Percentiles rank a stretch among this genome's conserved stretches.
Evolutionary conservation across 495 filamentous ascomycete species (phyloP).

Genomic region (Neurospora sp.): DNA sequence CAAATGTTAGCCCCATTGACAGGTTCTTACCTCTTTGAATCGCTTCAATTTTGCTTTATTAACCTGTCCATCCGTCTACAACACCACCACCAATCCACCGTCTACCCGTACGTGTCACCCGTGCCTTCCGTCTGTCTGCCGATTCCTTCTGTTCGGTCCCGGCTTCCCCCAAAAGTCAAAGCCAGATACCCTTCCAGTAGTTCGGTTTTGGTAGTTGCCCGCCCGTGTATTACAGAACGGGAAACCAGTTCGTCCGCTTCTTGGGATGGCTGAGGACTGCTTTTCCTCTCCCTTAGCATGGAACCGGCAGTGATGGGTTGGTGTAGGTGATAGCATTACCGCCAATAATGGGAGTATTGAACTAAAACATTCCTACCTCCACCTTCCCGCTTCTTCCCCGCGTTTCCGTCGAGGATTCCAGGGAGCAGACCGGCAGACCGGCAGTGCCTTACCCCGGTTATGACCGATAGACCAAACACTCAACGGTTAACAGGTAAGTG

Average conservation of each 20-base stretch:
- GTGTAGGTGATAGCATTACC: no score
- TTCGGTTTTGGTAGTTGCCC: not conserved
- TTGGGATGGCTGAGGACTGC: not conserved
- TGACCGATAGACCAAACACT: not conserved
- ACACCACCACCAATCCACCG: no score
- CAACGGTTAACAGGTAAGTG: no score
- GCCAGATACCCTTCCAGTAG: no score
- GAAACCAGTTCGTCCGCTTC: not conserved
- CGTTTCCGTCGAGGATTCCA: not conserved
- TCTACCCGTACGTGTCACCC: not conserved
- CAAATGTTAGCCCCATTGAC: no score
- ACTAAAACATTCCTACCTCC: not conserved
- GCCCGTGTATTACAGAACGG: not conserved
- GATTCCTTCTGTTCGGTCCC: not conserved
- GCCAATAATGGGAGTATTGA: no score
- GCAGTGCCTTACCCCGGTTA: not conserved
- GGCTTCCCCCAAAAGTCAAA: no score
- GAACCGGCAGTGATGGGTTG: no score
- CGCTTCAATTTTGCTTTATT: no score
- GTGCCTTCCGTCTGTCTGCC: not conserved
- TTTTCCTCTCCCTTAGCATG: not conserved
- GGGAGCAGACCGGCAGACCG: not conserved
- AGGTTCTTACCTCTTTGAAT: no score
- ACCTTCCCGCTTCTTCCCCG: not conserved
- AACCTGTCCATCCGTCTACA: no score